A percentile compares a stretch with the other conserved stretches of the same genome.
phyloP scores from a whole-genome alignment of 23 red algal species.

The Cyanidiococcus yangmingshanensis region DNA sequence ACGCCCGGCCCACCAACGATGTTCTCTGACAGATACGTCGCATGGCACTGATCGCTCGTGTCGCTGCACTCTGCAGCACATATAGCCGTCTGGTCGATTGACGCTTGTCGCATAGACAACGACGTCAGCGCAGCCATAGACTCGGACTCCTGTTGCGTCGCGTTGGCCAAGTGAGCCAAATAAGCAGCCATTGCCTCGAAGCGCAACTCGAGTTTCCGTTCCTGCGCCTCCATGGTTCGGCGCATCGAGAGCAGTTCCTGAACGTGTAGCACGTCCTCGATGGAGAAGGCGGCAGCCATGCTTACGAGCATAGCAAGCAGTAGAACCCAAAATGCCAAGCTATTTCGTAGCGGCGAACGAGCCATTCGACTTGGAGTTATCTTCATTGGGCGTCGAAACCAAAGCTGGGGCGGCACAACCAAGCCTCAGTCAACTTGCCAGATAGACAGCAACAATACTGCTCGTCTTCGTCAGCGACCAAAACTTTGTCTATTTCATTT shows the following conservation, averaged over 20 bases:
- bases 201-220: neutral
- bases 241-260: neutral
- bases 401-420: no score
- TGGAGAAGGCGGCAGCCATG: neutral
- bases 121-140: neutral
- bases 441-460: no score
- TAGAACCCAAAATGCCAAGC: neutral
- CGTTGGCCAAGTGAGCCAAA: neutral
- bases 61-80: neutral
- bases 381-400: no score
- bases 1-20: slow-evolving; percentile 10
- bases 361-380: neutral
- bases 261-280: neutral
- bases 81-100: neutral
- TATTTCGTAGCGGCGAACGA: neutral
- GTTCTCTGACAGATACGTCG: slow-evolving; percentile 12
- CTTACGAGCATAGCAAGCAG: neutral
- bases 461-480: no score
- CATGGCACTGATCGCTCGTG: neutral
- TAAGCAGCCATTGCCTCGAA: neutral
- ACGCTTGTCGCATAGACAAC: neutral
- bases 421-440: no score
- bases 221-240: neutral
- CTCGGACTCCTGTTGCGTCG: neutral
- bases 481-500: no score